phyloP scores from a whole-genome alignment of 352 stramenopile genomes.

The Globisporangium radiosum region DNA sequence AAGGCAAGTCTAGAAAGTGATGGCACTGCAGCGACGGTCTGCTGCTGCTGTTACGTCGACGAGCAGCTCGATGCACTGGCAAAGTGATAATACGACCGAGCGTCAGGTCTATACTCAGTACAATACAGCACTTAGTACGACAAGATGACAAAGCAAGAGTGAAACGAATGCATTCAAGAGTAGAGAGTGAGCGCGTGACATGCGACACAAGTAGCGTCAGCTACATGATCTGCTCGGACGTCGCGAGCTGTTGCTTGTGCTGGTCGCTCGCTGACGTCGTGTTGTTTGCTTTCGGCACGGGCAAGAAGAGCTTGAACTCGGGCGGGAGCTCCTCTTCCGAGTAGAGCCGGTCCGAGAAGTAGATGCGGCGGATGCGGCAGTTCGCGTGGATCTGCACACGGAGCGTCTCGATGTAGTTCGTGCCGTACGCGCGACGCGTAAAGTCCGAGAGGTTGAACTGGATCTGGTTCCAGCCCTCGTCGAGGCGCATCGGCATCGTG shows the following conservation, averaged over 20 bases:
- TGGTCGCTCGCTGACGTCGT: slow-evolving; percentile 23
- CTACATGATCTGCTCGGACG: slow-evolving; percentile 40
- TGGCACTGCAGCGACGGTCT: too few species aligned
- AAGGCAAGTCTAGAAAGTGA: slow-evolving; percentile 52
- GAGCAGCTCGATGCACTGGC: too few species aligned
- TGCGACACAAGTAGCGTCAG: neutral
- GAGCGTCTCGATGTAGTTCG: slow-evolving; percentile 97
- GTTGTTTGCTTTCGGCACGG: slow-evolving; percentile 87
- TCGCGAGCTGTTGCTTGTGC: slow-evolving; percentile 31
- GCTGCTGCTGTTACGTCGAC: too few species aligned
- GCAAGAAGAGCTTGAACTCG: slow-evolving; percentile 97
- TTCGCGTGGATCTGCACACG: slow-evolving; percentile 97
- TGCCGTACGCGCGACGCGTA: slow-evolving; percentile 94
- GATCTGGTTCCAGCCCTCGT: slow-evolving; percentile 98
- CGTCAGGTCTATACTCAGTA: too few species aligned
- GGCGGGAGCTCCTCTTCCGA: slow-evolving; percentile 95
- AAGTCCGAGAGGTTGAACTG: slow-evolving; percentile 98
- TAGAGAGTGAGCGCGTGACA: neutral
- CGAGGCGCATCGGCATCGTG: slow-evolving; percentile 97
- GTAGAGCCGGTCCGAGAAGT: slow-evolving; percentile 97
- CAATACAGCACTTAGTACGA: too few species aligned
- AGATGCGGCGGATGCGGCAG: slow-evolving; percentile 95
- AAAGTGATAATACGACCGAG: too few species aligned
- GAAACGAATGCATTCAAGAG: neutral
- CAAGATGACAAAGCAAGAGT: neutral